phyloP scores from a whole-genome alignment of 768 basidiomycete genomes.

The Kwoniella botswanensis region DNA sequence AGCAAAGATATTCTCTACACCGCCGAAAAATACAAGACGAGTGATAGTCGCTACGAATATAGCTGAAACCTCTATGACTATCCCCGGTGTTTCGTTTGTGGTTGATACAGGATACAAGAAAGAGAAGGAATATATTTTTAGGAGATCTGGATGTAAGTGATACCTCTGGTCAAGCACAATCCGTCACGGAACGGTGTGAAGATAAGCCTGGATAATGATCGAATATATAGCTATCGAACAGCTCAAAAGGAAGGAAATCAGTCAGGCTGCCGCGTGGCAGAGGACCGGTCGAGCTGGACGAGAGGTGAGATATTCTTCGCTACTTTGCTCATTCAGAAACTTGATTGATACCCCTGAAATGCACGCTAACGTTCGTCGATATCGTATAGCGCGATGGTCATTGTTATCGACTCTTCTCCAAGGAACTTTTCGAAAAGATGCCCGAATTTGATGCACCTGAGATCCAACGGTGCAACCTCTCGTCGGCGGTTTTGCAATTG shows the following conservation, averaged over 20 bases:
- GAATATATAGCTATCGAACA: constrained; percentile 78
- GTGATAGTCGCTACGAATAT: constrained; percentile 97
- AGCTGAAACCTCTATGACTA: constrained; percentile 96
- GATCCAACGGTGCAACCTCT: constrained; percentile 83
- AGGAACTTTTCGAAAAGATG: constrained; percentile 74
- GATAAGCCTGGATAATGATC: not conserved
- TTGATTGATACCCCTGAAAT: no score
- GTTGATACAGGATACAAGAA: constrained; percentile 96
- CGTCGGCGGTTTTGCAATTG: constrained; percentile 81
- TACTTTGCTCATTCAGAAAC: not conserved
- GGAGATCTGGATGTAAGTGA: constrained; percentile 69
- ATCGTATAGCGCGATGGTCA: constrained; percentile 70
- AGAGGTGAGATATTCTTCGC: constrained; percentile 64
- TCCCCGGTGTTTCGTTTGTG: constrained; percentile 92
- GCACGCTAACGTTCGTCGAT: not conserved
- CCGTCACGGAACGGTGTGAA: no score
- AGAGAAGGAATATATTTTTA: constrained; percentile 82
- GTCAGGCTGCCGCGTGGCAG: constrained; percentile 81
- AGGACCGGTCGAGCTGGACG: constrained; percentile 96
- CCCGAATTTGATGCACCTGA: constrained; percentile 77
- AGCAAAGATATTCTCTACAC: constrained; percentile 72
- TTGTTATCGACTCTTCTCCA: constrained; percentile 93
- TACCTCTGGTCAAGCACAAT: not conserved
- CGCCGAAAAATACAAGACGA: constrained; percentile 75
- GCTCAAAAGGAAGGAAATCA: constrained; percentile 78